A percentile compares a stretch with the other conserved stretches of the same genome.
Conservation (phyloP, 2,329 filamentous ascomycete species). For the Aspergillus ochraceoroseus region DNA sequence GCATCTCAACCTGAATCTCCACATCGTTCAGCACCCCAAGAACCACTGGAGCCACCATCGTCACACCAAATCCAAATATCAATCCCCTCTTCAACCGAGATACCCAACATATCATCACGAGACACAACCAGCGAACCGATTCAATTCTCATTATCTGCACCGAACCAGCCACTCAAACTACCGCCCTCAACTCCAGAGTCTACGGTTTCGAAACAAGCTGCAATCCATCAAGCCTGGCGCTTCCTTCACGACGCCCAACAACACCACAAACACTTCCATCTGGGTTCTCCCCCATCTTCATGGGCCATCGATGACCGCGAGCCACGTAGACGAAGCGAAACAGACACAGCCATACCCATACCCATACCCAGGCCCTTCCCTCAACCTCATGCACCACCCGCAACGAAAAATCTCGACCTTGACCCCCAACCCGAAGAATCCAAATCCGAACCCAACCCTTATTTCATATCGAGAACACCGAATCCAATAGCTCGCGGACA, state of each 20-base stretch:
- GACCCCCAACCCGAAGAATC: background rate
- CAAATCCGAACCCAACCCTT: background rate
- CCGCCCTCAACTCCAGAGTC: slow-evolving; percentile 6
- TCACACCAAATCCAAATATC: no score
- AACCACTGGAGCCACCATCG: no score
- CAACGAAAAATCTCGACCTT: no score
- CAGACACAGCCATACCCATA: background rate
- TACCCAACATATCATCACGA: no score
- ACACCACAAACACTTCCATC: slow-evolving; percentile 20
- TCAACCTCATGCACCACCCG: no score
- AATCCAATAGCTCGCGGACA: no score
- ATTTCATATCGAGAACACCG: no score
- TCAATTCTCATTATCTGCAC: background rate
- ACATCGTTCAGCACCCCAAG: no score
- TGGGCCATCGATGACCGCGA: slow-evolving; percentile 18
- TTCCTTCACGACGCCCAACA: slow-evolving; percentile 22
- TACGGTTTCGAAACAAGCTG: slow-evolving; percentile 20
- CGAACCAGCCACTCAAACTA: slow-evolving; percentile 7
- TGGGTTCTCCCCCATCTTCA: slow-evolving; percentile 29
- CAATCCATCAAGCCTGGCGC: slow-evolving; percentile 26
- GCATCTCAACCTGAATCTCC: no score
- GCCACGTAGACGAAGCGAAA: background rate
- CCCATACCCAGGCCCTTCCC: background rate
- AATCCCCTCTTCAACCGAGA: no score
- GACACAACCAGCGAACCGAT: no score